Conservation (phyloP, 805 yeast genomes). For the Schwanniomyces occidentalis region DNA sequence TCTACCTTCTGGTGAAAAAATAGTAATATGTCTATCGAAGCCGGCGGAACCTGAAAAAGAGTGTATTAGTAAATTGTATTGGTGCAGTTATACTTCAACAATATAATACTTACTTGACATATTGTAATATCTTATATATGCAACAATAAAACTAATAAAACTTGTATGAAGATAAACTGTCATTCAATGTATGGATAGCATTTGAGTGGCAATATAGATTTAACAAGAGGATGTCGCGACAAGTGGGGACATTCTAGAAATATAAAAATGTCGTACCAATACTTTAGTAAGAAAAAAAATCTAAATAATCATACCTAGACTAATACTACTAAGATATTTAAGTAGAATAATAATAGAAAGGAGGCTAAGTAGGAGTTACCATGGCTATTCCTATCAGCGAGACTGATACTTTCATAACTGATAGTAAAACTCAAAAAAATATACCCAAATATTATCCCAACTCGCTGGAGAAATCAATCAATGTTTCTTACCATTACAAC, state of each 20-base stretch:
- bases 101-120: slow-evolving; percentile 31
- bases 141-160: too few species aligned
- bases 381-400: slow-evolving; percentile 14
- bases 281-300: neutral
- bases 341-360: too few species aligned
- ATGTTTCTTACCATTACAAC: slow-evolving; percentile 87
- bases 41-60: slow-evolving; percentile 91
- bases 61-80: too few species aligned
- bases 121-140: too few species aligned
- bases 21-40: slow-evolving; percentile 97
- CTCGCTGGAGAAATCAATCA: slow-evolving; percentile 38
- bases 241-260: neutral
- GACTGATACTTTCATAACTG: slow-evolving; percentile 34
- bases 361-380: neutral
- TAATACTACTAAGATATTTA: neutral
- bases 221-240: neutral
- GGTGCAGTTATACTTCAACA: too few species aligned
- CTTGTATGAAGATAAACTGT: too few species aligned
- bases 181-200: too few species aligned
- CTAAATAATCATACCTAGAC: neutral
- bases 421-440: slow-evolving; percentile 30
- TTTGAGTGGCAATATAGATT: slow-evolving; percentile 6
- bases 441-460: slow-evolving; percentile 33
- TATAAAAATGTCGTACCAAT: slow-evolving; percentile 4
- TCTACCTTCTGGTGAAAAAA: slow-evolving; percentile 98